Evolutionary conservation across 345 rosid species (phyloP).

Genomic region (Eucalyptus rudis): DNA sequence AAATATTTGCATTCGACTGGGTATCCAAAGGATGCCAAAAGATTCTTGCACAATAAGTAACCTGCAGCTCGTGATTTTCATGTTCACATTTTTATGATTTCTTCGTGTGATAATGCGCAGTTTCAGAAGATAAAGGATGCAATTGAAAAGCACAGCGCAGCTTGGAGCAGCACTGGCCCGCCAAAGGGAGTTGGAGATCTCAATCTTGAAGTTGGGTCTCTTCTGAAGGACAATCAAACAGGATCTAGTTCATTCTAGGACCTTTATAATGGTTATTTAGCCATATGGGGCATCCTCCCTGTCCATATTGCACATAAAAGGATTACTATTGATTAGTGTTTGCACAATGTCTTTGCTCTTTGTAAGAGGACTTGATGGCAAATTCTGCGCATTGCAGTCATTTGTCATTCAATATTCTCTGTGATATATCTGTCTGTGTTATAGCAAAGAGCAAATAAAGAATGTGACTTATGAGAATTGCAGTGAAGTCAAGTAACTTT

Average conservation of each 20-base stretch:
- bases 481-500: neutral
- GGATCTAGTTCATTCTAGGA: neutral
- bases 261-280: neutral
- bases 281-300: neutral
- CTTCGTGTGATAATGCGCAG: neutral
- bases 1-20: neutral
- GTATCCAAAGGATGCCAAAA: neutral
- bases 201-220: conserved; percentile 5
- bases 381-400: neutral
- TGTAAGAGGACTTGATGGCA: neutral
- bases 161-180: conserved; percentile 8
- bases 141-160: conserved; percentile 12
- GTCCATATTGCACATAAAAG: neutral
- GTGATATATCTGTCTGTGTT: neutral
- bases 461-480: neutral
- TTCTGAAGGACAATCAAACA: conserved; percentile 1
- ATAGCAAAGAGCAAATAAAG: neutral
- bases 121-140: conserved; percentile 40
- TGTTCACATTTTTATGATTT: neutral
- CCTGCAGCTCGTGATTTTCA: neutral
- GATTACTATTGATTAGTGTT: neutral
- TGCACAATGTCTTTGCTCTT: neutral
- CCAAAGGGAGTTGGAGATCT: conserved; percentile 17
- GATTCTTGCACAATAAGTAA: neutral
- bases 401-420: neutral